Percentiles rank a stretch among this genome's conserved stretches.
These are phyloP conservation scores for Ophiostoma sp. DNA, from an alignment of 2,329 filamentous ascomycete genomes.

Conservation along the genomic window DNA sequence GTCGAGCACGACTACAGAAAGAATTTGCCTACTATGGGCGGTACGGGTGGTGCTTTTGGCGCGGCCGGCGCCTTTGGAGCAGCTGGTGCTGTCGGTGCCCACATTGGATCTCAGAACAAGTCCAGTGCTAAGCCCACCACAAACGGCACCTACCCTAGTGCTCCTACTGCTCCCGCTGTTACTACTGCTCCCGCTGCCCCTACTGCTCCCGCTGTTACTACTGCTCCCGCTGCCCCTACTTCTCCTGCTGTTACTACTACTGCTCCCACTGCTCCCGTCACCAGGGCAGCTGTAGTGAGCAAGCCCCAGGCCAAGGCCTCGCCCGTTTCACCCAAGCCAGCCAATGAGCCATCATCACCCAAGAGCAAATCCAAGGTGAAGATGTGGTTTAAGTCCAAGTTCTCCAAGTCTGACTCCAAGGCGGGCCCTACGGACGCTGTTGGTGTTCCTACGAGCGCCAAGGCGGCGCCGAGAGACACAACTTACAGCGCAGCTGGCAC, in stretches of 20 bases:
- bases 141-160: not conserved
- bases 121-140: not conserved
- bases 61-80: constrained; percentile 4
- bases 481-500: constrained; percentile 10
- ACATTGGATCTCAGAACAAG: not conserved
- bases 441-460: not conserved
- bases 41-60: not conserved
- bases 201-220: not conserved
- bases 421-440: constrained; percentile 27
- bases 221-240: not conserved
- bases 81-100: constrained; percentile 18
- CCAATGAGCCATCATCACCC: constrained; percentile 21
- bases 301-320: not conserved
- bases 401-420: constrained; percentile 34
- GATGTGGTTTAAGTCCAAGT: constrained; percentile 43
- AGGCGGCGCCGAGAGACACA: not conserved
- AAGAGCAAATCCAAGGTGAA: constrained; percentile 35
- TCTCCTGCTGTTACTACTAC: not conserved
- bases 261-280: not conserved
- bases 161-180: not conserved
- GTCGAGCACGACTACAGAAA: not conserved
- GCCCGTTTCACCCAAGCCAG: constrained; percentile 2
- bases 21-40: not conserved
- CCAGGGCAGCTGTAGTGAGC: not conserved
- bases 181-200: too few relatives aligned